Evolutionary conservation across 2,329 filamentous ascomycete species (phyloP).

Genomic region (Taxawa tesnikishii): DNA sequence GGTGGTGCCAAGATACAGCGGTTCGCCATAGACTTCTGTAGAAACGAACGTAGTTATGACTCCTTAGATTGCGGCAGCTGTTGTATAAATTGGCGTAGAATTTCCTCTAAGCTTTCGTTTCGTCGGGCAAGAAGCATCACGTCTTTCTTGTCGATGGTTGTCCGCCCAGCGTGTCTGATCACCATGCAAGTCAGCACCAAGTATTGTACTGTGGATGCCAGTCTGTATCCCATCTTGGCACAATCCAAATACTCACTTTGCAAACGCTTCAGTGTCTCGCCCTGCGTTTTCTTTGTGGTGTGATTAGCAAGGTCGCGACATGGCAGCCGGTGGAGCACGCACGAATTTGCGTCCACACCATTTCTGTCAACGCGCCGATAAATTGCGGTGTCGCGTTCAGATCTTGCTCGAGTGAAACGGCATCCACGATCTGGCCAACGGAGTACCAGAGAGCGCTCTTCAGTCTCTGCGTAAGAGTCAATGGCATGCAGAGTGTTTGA

Average conservation of each 20-base stretch:
- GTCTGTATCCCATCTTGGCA: neutral
- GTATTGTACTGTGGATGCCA: too few species aligned
- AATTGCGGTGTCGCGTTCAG: slow-evolving; percentile 61
- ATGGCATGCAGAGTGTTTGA: neutral
- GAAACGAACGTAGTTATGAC: too few species aligned
- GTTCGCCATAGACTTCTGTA: too few species aligned
- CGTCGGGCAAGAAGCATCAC: slow-evolving; percentile 76
- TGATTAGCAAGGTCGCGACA: slow-evolving; percentile 1
- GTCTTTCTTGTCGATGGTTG: slow-evolving; percentile 71
- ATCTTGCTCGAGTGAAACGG: slow-evolving; percentile 59
- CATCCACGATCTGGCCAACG: slow-evolving; percentile 78
- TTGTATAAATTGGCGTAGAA: slow-evolving; percentile 58
- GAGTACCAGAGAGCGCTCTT: slow-evolving; percentile 78
- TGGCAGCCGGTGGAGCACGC: too few species aligned
- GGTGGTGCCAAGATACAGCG: too few species aligned
- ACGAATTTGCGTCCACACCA: slow-evolving; percentile 83
- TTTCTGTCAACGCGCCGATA: slow-evolving; percentile 57
- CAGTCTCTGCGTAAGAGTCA: slow-evolving; percentile 45
- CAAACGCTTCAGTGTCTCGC: slow-evolving; percentile 51
- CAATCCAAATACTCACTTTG: too few species aligned
- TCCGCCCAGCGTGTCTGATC: slow-evolving; percentile 63
- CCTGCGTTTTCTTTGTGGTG: slow-evolving; percentile 12
- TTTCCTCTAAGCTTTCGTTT: slow-evolving; percentile 70
- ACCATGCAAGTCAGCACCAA: neutral
- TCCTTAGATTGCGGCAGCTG: too few species aligned